Base-by-base conservation (phyloP, 257 asterid species). In the Mitragyna speciosa region DNA sequence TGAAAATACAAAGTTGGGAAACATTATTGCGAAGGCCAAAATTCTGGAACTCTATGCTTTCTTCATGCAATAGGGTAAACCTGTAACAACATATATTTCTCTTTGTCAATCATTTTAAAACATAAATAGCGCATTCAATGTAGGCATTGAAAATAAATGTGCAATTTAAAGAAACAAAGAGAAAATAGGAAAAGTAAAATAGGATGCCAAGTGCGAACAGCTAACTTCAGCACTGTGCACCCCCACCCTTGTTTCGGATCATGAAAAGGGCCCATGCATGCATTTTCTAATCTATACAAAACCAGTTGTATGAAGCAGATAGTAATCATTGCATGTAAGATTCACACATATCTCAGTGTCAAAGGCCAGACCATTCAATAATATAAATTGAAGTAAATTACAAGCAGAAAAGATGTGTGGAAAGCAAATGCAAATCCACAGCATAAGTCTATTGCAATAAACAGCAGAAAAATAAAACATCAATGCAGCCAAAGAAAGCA, bases 11-110 rank as follows among this genome's bases (percentile, higher is more conserved):
- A 58, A 93, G 81, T 83, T 93, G 97, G 78, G 95, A 94, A 83
- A 93, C 95, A 78, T 94, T 94, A 87, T 93, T 76, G 69, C 96
- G 92, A 67, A 94, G 97, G 77, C 96, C 96, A 90, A 85, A 93
- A 80, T 80, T 86, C 89, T 88, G 83, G 86, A 92, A 94, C 85
- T 93, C 94, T 82, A 93, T 88, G 87, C 78, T 89, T 79, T 94
- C 97, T 87, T 94, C 92, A 78, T 90, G 97, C 90, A 91, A 49
- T 79, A 94, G 89, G 74, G 94, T 85, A 82, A 89, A 90, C 78
- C 97, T 94, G 89, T 75, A 81, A 76, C 47, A 75, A 64, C 77
- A 61, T 76, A 73, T 47, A 22, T 58, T 22, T 58, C 30, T 22
- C 48, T 59, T 52, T 72, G n/a, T 7, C 36, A 31, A 4, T 20